Conservation (phyloP, 768 basidiomycete genomes). For the Suillus plorans region DNA sequence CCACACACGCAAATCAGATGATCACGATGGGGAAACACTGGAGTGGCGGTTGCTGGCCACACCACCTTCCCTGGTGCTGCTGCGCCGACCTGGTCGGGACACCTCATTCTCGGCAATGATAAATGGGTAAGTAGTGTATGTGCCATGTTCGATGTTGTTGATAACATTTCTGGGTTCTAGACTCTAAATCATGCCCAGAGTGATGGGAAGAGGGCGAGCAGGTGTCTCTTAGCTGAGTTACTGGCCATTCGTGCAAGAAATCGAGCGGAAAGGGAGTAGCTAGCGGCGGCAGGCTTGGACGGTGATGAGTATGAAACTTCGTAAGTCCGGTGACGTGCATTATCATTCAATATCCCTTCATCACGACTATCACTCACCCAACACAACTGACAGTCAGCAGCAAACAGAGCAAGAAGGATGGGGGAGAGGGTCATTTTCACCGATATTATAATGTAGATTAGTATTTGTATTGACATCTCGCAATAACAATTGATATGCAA, state of each 20-base stretch:
- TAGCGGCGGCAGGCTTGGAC: constrained; percentile 19
- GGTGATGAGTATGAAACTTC: constrained; percentile 4
- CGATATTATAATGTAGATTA: too few relatives aligned
- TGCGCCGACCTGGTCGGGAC: constrained; percentile 82
- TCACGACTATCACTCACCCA: not conserved
- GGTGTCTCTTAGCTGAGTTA: constrained; percentile 63
- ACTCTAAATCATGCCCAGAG: constrained; percentile 74
- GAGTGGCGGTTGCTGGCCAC: constrained; percentile 77
- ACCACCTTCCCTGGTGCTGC: constrained; percentile 82
- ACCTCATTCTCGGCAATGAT: constrained; percentile 73
- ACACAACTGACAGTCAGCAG: not conserved
- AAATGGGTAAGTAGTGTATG: constrained; percentile 72
- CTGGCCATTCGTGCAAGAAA: constrained; percentile 58
- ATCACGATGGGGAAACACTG: constrained; percentile 82
- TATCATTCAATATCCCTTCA: not conserved
- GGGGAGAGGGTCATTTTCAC: too few relatives aligned
- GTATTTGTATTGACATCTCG: too few relatives aligned
- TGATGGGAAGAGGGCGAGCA: constrained; percentile 65
- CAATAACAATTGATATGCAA: too few relatives aligned
- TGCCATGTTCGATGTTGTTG: not conserved
- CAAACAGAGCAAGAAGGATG: too few relatives aligned
- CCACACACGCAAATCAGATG: constrained; percentile 90
- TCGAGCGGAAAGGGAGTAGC: constrained; percentile 33
- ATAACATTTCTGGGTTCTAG: constrained; percentile 39
- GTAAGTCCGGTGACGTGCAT: not conserved